Percentiles rank a stretch among this genome's conserved stretches.
phyloP scores from a whole-genome alignment of 1,284 basidiomycete genomes.

The Marasmius fiardii region DNA sequence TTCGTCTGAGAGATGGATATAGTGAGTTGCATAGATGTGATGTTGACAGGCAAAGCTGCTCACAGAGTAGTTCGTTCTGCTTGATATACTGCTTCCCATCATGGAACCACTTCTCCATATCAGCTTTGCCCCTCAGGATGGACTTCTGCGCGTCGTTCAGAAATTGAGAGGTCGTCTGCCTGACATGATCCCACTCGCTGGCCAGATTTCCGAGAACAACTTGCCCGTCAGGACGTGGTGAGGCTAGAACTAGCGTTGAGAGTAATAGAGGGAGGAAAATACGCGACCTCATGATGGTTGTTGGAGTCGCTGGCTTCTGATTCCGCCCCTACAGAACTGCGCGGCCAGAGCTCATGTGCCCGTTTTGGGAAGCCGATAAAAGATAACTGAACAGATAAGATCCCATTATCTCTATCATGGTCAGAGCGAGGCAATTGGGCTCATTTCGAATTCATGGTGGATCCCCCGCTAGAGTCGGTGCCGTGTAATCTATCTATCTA shows the following conservation, averaged over 20 bases:
- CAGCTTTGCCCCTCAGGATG: conserved; percentile 42
- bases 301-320: neutral
- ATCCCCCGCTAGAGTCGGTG: too few relatives aligned
- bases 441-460: too few relatives aligned
- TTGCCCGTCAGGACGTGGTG: conserved; percentile 16
- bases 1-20: conserved; percentile 49
- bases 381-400: too few relatives aligned
- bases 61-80: conserved; percentile 61
- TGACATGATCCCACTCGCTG: neutral
- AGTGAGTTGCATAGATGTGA: conserved; percentile 3
- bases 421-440: too few relatives aligned
- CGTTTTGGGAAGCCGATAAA: too few relatives aligned
- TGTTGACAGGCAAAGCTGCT: conserved; percentile 20
- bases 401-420: too few relatives aligned
- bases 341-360: too few relatives aligned
- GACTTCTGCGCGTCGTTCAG: conserved; percentile 38
- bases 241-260: conserved; percentile 18
- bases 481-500: too few relatives aligned
- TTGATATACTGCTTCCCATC: conserved; percentile 64
- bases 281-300: conserved; percentile 23
- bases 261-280: conserved; percentile 20
- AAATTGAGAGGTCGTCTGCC: conserved; percentile 25
- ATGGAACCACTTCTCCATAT: conserved; percentile 50
- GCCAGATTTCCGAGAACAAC: conserved; percentile 7
- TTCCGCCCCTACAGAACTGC: too few relatives aligned